Base-by-base conservation (phyloP, 306 rosid species). In the Benincasa hispida region DNA sequence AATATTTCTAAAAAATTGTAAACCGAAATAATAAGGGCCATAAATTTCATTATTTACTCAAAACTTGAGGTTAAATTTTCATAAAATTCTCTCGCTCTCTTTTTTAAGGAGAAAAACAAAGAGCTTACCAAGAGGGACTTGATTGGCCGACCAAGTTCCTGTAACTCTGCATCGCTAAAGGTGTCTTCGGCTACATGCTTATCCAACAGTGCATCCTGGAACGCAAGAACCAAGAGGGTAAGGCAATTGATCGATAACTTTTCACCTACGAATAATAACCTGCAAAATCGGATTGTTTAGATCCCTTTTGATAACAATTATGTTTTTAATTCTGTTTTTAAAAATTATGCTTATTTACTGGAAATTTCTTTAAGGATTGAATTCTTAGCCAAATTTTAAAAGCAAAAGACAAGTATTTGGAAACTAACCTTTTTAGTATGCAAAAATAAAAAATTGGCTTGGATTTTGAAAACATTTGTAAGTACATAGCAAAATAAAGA, bases 141-240 rank as follows among this genome's bases (percentile, higher is more conserved):
- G 32, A 55, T 41, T 24, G 99, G 97, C 75, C 91, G 86, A 63
- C 88, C 87, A 42, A 84, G 79, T 35, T 83, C 72, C 76, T 88
- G 97, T 84, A 89, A 81, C 63, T 85, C 85, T 83, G 80, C 84
- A 79, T 85, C 92, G 58, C 83, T 80, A 60, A 92, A 95, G 69
- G 93, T 88, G 78, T 89, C 96, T 70, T 88, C 90, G 5, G 86
- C 92, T 63, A 68, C 35, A 72, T 95, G 96, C 66, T 87, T 92
- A 81, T 95, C 98, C 89, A 95, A 56, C 79, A 92, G 82, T 34
- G 95, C 87, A 84, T 95, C 99, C 99, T 95, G 70, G 76, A 53
- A 48, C 9, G 76, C 59, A 48, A 72, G 42, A 48, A 47, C 39
- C 39, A 72, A 72, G 76, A 72, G 24, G 34, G 59, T 72, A 25